phyloP scores from a whole-genome alignment of 345 rosid species.

The Cardamine resedifolia region DNA sequence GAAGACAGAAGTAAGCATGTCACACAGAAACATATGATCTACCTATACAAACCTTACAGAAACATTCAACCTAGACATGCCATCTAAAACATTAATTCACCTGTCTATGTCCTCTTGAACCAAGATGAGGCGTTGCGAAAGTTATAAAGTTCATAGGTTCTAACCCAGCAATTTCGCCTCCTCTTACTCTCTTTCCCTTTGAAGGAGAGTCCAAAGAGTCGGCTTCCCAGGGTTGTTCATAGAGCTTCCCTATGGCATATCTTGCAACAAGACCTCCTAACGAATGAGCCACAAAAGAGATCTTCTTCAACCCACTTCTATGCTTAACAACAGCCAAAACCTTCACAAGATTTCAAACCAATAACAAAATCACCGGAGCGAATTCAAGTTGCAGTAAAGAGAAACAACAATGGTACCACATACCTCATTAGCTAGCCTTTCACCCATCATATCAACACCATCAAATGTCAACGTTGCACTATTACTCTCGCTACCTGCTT shows the following conservation, averaged over 20 bases:
- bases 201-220: conserved; percentile 41
- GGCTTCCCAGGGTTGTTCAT: conserved; percentile 39
- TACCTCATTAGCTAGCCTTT: conserved; percentile 93
- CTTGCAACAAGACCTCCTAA: conserved; percentile 96
- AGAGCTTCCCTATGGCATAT: conserved; percentile 86
- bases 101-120: conserved; percentile 87
- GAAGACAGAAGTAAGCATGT: conserved; percentile 3
- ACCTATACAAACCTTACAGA: background rate
- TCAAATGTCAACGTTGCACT: conserved; percentile 74
- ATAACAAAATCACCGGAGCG: background rate
- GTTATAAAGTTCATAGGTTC: conserved; percentile 95
- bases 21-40: background rate
- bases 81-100: conserved; percentile 40
- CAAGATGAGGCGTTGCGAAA: conserved; percentile 97
- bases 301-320: conserved; percentile 63
- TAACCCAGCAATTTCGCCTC: conserved; percentile 72
- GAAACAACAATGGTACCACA: conserved; percentile 27
- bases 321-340: conserved; percentile 63
- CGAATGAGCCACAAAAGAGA: conserved; percentile 94
- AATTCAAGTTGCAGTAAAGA: conserved; percentile 7
- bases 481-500: conserved; percentile 88
- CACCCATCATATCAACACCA: conserved; percentile 94
- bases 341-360: conserved; percentile 44
- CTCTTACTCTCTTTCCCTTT: conserved; percentile 11
- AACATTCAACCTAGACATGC: conserved; percentile 26